Percentiles rank a stretch among this genome's conserved stretches.
These are phyloP conservation scores for Saccharomycopsis capsularis DNA, from an alignment of 805 yeast species.

Conservation along the genomic window DNA sequence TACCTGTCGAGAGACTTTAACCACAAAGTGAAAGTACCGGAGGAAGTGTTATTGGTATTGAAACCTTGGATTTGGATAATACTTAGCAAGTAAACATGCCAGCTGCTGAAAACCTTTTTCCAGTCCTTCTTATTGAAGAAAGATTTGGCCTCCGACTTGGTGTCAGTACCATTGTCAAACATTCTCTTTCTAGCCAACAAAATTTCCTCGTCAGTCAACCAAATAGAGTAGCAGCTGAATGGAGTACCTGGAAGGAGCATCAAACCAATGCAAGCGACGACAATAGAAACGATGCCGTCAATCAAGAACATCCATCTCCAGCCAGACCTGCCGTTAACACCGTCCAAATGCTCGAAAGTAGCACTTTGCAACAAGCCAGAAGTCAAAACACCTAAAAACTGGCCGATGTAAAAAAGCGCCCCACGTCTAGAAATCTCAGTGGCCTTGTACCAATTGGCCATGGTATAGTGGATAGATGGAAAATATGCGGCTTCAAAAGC, in stretches of 20 bases:
- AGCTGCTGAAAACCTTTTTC: constrained; percentile 44
- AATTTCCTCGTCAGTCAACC: constrained; percentile 53
- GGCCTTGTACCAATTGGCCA: constrained; percentile 53
- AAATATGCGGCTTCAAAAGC: constrained; percentile 63
- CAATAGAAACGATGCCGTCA: constrained; percentile 38
- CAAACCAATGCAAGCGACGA: constrained; percentile 23
- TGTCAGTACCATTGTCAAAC: constrained; percentile 27
- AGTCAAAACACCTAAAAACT: constrained; percentile 53
- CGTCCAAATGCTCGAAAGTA: constrained; percentile 40
- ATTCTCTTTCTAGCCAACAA: constrained; percentile 43
- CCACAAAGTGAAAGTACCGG: constrained; percentile 60
- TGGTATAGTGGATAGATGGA: constrained; percentile 54
- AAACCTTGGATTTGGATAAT: constrained; percentile 53
- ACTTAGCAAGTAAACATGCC: constrained; percentile 51
- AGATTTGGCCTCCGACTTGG: constrained; percentile 26
- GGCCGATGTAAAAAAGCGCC: constrained; percentile 56
- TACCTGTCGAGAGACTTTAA: constrained; percentile 42
- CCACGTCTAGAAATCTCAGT: constrained; percentile 55
- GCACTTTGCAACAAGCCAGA: constrained; percentile 59
- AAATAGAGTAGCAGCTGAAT: constrained; percentile 46
- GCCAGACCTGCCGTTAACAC: constrained; percentile 46
- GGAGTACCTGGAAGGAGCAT: constrained; percentile 59
- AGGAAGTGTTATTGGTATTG: constrained; percentile 52
- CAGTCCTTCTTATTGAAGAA: constrained; percentile 38
- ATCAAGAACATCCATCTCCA: constrained; percentile 74